Evolutionary conservation across 306 rosid genomes (phyloP), one percentile per base, ranked within the genome.

Genomic region (Betula pendula): DNA sequence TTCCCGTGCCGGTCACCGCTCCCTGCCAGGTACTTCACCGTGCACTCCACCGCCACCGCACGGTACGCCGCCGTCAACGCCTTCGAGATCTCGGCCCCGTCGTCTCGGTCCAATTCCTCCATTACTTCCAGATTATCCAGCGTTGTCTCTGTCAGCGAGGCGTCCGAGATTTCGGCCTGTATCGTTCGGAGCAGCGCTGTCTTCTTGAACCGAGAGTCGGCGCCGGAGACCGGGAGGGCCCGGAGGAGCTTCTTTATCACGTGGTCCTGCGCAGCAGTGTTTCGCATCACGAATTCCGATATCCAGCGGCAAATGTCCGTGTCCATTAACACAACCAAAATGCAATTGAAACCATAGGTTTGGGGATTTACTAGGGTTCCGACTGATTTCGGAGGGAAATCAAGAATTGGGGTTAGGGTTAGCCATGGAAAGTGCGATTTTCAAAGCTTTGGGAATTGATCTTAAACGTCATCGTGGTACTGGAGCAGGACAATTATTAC

Each of bases 21-120:
- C 0, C 78, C 83, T 16, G 45, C 77, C 10, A 95, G 75, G 71
- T 81, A 84, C 80, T 83, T 90, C 19, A 87, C 91, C 5, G 96
- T 84, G 62, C 92, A 86, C 62, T 95, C 97, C 45, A 90, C 83
- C 7, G 97, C 94, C 60, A 95, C 89, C 0, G 97, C 88, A 33
- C 86, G 76, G 53, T 89, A 95, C 1, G 97, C 99, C 1, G 75
- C 80, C 20, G 77, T 85, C 85, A 87, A 84, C 12, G 92, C 19
- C 2, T 74, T 79, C 42, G 70, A 10, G 11, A 69, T 20, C 0
- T 84, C 27, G 76, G 45, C 13, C 8, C 82, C 87, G 3, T 75
- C 77, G 14, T 12, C 22, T 3, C 78, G 68, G 22, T 89, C 83
- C 55, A 95, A 58, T 0, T 72, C 77, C 12, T 88, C 97, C 38